Evolutionary conservation across 495 filamentous ascomycete genomes (phyloP).

Genomic region (Podospora didyma): DNA sequence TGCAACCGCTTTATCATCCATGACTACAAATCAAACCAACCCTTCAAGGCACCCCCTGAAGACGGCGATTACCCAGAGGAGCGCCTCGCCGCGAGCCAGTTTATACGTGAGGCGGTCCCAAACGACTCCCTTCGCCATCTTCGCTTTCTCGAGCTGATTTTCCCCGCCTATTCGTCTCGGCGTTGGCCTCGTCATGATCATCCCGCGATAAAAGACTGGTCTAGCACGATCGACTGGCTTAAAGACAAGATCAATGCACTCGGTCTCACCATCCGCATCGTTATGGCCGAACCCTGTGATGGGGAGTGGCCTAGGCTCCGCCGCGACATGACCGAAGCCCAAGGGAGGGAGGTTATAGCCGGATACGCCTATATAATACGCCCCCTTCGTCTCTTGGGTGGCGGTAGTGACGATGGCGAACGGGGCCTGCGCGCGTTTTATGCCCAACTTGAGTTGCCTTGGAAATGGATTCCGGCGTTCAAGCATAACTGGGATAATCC

Average conservation of each 20-base stretch:
- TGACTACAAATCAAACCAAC: neutral
- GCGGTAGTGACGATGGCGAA: neutral
- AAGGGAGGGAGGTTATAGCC: neutral
- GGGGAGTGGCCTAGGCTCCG: neutral
- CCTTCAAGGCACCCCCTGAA: neutral
- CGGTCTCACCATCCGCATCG: neutral
- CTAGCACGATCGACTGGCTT: neutral
- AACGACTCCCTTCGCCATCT: neutral
- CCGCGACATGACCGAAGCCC: neutral
- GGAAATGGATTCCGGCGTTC: too few species aligned
- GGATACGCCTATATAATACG: neutral
- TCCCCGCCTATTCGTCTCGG: neutral
- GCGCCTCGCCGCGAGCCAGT: neutral
- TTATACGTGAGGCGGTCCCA: slow-evolving; percentile 1
- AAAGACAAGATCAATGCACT: slow-evolving; percentile 1
- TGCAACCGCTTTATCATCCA: slow-evolving; percentile 4
- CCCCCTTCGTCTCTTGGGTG: neutral
- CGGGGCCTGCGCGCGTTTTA: neutral
- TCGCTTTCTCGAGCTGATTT: slow-evolving; percentile 8
- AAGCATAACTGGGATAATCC: too few species aligned
- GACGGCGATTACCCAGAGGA: neutral
- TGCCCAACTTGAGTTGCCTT: too few species aligned
- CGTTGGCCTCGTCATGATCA: neutral
- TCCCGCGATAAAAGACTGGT: slow-evolving; percentile 1
- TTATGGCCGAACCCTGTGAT: neutral